Evolutionary conservation across 768 basidiomycete genomes (phyloP).

Genomic region (Agrocybe pediades): DNA sequence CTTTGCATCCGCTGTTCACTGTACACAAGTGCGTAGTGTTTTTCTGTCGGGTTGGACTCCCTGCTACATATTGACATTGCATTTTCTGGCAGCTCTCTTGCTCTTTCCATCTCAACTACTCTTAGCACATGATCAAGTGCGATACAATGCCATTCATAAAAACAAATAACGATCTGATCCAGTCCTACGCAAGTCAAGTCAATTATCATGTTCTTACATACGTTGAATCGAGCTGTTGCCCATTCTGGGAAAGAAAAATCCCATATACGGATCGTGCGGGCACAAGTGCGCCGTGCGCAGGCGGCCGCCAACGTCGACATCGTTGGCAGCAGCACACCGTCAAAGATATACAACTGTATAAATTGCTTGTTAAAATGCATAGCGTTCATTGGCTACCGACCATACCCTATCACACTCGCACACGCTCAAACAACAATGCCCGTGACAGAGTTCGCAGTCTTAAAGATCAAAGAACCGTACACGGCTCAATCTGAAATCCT

Average conservation of each 20-base stretch:
- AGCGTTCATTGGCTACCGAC: too few relatives aligned
- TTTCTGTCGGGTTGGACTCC: neutral
- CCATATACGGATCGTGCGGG: neutral
- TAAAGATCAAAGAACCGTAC: slow-evolving; percentile 33
- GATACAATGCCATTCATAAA: too few relatives aligned
- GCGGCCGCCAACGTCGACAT: too few relatives aligned
- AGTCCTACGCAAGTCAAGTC: too few relatives aligned
- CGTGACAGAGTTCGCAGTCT: slow-evolving; percentile 43
- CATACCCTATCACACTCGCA: too few relatives aligned
- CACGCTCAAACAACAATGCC: slow-evolving; percentile 28
- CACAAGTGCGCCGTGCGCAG: too few relatives aligned
- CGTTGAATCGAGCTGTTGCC: neutral
- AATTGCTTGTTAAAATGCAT: neutral
- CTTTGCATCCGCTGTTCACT: slow-evolving; percentile 62
- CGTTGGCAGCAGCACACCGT: too few relatives aligned
- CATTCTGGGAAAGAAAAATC: neutral
- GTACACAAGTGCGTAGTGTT: slow-evolving; percentile 53
- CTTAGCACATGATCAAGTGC: slow-evolving; percentile 15
- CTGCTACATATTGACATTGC: neutral
- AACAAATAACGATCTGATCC: too few relatives aligned
- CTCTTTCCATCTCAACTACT: slow-evolving; percentile 11
- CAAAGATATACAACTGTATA: neutral
- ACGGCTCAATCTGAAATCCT: slow-evolving; percentile 29
- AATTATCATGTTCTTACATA: neutral
- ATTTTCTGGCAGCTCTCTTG: slow-evolving; percentile 1